phyloP scores from a whole-genome alignment of 2,329 filamentous ascomycete species.

The Furcasterigmium furcatum region DNA sequence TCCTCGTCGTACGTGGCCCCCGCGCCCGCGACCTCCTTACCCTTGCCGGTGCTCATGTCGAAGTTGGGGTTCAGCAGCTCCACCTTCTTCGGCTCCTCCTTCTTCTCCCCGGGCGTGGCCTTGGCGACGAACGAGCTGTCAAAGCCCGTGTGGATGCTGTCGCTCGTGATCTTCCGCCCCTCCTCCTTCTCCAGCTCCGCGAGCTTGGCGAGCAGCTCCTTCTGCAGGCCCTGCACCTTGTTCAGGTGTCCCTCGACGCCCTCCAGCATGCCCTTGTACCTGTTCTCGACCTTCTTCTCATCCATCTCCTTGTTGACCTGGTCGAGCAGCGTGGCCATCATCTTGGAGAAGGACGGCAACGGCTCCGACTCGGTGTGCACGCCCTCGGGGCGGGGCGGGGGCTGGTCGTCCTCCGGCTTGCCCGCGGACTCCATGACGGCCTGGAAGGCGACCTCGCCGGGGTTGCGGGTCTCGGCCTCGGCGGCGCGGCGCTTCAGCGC shows the following conservation, averaged over 20 bases:
- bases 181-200: conserved; percentile 83
- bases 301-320: conserved; percentile 85
- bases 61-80: conserved; percentile 75
- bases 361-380: conserved; percentile 72
- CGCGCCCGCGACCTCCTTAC: conserved; percentile 18
- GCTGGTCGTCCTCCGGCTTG: conserved; percentile 69
- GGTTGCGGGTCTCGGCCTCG: conserved; percentile 60
- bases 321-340: conserved; percentile 96
- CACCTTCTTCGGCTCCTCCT: conserved; percentile 47
- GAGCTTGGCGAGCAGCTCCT: conserved; percentile 70
- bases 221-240: conserved; percentile 77
- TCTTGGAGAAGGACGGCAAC: conserved; percentile 86
- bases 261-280: conserved; percentile 72
- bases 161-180: conserved; percentile 87
- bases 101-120: conserved; percentile 39
- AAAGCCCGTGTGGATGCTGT: conserved; percentile 84
- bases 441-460: conserved; percentile 84
- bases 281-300: conserved; percentile 63
- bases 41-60: conserved; percentile 16
- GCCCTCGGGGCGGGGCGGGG: conserved; percentile 71
- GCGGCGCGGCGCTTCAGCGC: conserved; percentile 72
- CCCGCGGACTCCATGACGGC: conserved; percentile 80
- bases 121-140: conserved; percentile 81
- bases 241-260: conserved; percentile 74
- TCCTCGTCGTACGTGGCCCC: conserved; percentile 59